Conservation (phyloP, 768 basidiomycete species). For the Tephrocybe rancida region DNA sequence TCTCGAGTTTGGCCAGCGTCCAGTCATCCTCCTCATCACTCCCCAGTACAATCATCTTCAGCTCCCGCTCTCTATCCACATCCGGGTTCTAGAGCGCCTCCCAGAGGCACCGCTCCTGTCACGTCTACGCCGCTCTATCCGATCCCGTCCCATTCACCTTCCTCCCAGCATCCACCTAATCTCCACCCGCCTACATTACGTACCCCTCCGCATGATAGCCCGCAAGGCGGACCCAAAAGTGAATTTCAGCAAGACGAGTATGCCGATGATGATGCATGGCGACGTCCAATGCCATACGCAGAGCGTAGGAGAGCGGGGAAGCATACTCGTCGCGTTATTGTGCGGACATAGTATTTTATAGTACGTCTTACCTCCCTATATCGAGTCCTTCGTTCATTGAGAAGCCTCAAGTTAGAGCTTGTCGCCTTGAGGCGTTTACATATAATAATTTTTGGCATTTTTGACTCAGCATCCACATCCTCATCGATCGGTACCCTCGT, state of each 20-base stretch:
- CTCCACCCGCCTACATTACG: slow-evolving; percentile 40
- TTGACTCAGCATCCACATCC: slow-evolving; percentile 8
- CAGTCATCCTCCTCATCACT: slow-evolving; percentile 34
- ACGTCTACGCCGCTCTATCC: slow-evolving; percentile 35
- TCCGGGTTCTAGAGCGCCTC: slow-evolving; percentile 33
- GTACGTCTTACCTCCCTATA: slow-evolving; percentile 10
- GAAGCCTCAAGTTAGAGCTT: slow-evolving; percentile 11
- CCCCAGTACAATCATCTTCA: slow-evolving; percentile 34
- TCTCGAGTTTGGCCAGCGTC: slow-evolving; percentile 26
- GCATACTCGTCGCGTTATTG: slow-evolving; percentile 75
- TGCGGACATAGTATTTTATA: slow-evolving; percentile 40
- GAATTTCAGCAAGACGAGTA: slow-evolving; percentile 50
- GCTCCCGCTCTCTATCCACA: slow-evolving; percentile 35
- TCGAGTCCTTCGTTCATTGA: slow-evolving; percentile 6
- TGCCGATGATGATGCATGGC: slow-evolving; percentile 73
- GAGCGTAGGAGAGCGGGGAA: slow-evolving; percentile 81
- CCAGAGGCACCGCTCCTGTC: slow-evolving; percentile 33
- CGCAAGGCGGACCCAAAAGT: slow-evolving; percentile 36
- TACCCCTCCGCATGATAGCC: slow-evolving; percentile 48
- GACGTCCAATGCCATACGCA: slow-evolving; percentile 69
- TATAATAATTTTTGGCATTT: slow-evolving; percentile 15
- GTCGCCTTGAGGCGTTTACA: slow-evolving; percentile 9
- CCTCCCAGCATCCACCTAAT: slow-evolving; percentile 32
- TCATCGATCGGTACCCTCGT: slow-evolving; percentile 11
- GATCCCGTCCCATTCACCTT: slow-evolving; percentile 29